Evolutionary conservation across 352 stramenopile genomes (phyloP).

Genomic region (Elongisporangium undulatum): DNA sequence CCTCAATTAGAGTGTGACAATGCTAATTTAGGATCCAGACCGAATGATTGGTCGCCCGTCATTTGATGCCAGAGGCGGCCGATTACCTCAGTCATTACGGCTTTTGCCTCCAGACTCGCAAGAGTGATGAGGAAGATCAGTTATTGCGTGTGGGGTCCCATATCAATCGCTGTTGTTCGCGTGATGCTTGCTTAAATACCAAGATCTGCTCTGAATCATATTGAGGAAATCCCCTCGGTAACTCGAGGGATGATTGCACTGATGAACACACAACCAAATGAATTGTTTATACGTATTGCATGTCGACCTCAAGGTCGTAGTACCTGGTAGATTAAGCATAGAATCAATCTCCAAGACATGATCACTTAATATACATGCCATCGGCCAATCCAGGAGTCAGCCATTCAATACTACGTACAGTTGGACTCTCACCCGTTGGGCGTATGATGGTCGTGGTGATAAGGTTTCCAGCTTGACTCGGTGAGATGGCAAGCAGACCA

Average conservation of each 20-base stretch:
- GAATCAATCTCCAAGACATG: too few species aligned
- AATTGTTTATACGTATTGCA: background rate
- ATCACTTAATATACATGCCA: too few species aligned
- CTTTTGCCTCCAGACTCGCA: background rate
- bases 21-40: background rate
- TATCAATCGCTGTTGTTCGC: slow-evolving; percentile 17
- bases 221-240: slow-evolving; percentile 81
- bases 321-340: too few species aligned
- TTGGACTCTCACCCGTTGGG: too few species aligned
- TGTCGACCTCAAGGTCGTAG: too few species aligned
- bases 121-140: background rate
- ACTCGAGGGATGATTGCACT: slow-evolving; percentile 71
- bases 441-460: too few species aligned
- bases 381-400: too few species aligned
- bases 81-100: background rate
- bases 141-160: background rate
- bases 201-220: slow-evolving; percentile 83
- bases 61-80: background rate
- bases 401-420: too few species aligned
- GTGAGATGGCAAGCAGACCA: too few species aligned
- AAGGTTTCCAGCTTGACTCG: too few species aligned
- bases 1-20: slow-evolving; percentile 1
- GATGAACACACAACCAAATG: slow-evolving; percentile 36
- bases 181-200: slow-evolving; percentile 77
- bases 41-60: slow-evolving; percentile 1